Conservation (phyloP, 495 filamentous ascomycete genomes). For the Penicillium fimorum region DNA sequence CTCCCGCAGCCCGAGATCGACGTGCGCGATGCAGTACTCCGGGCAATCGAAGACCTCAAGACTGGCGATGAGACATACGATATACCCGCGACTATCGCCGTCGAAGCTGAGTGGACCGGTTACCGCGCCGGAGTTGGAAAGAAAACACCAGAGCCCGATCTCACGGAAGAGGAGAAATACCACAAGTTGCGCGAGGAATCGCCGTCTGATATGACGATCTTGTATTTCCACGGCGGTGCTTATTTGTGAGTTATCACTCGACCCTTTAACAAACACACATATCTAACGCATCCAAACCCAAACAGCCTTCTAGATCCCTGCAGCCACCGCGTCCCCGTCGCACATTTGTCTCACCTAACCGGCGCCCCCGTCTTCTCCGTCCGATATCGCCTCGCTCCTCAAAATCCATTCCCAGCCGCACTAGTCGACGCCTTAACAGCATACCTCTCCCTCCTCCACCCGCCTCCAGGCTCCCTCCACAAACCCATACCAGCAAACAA, state of each 20-base stretch:
- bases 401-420: slow-evolving; percentile 78
- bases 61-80: slow-evolving; percentile 46
- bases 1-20: slow-evolving; percentile 57
- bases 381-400: slow-evolving; percentile 85
- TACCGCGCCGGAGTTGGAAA: slow-evolving; percentile 58
- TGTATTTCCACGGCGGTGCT: slow-evolving; percentile 92
- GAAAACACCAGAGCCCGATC: slow-evolving; percentile 52
- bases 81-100: slow-evolving; percentile 53
- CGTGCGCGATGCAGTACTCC: slow-evolving; percentile 56
- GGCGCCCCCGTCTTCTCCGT: slow-evolving; percentile 67
- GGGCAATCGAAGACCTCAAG: slow-evolving; percentile 64
- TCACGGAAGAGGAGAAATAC: slow-evolving; percentile 73
- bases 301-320: slow-evolving; percentile 69
- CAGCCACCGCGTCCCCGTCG: slow-evolving; percentile 54
- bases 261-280: not conserved
- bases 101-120: slow-evolving; percentile 88
- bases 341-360: slow-evolving; percentile 49
- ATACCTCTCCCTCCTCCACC: slow-evolving; percentile 81
- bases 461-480: slow-evolving; percentile 71
- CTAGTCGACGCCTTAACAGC: slow-evolving; percentile 79
- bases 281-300: slow-evolving; percentile 8
- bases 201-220: slow-evolving; percentile 61
- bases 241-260: slow-evolving; percentile 51
- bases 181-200: slow-evolving; percentile 68
- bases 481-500: slow-evolving; percentile 63